phyloP scores from a whole-genome alignment of 768 basidiomycete genomes.

The Amanita thiersii region DNA sequence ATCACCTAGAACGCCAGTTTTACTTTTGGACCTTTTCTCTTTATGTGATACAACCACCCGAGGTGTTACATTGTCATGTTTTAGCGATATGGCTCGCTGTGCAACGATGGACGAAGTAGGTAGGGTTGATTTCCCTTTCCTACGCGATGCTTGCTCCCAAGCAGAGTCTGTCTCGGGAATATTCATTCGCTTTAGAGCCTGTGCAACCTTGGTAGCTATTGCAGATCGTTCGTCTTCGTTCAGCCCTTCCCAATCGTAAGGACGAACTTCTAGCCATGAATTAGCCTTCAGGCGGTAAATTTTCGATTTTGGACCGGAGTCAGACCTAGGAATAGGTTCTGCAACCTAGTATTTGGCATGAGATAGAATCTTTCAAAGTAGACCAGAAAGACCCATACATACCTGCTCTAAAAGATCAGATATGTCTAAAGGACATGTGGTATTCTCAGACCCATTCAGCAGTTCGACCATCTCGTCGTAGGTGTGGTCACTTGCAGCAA shows the following conservation, averaged over 20 bases:
- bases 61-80: too few species aligned
- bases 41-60: too few species aligned
- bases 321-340: too few species aligned
- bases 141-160: constrained; percentile 29
- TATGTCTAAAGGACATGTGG: constrained; percentile 31
- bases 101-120: constrained; percentile 11
- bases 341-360: too few species aligned
- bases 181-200: constrained; percentile 37
- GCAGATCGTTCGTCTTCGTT: constrained; percentile 35
- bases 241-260: constrained; percentile 51
- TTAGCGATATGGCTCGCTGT: constrained; percentile 9
- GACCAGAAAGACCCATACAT: constrained; percentile 37
- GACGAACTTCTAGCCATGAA: constrained; percentile 65
- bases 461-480: constrained; percentile 39
- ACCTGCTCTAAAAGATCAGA: constrained; percentile 45
- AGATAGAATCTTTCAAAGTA: constrained; percentile 30
- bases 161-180: constrained; percentile 52
- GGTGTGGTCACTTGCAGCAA: constrained; percentile 41
- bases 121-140: background rate
- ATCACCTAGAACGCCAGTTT: too few species aligned
- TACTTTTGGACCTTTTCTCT: too few species aligned
- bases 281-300: constrained; percentile 46
- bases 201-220: constrained; percentile 47
- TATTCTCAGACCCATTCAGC: constrained; percentile 34
- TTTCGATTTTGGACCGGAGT: too few species aligned